A percentile compares a stretch with the other conserved stretches of the same genome.
These are phyloP conservation scores for Candida maesae DNA, from an alignment of 805 yeast species.

Conservation along the genomic window DNA sequence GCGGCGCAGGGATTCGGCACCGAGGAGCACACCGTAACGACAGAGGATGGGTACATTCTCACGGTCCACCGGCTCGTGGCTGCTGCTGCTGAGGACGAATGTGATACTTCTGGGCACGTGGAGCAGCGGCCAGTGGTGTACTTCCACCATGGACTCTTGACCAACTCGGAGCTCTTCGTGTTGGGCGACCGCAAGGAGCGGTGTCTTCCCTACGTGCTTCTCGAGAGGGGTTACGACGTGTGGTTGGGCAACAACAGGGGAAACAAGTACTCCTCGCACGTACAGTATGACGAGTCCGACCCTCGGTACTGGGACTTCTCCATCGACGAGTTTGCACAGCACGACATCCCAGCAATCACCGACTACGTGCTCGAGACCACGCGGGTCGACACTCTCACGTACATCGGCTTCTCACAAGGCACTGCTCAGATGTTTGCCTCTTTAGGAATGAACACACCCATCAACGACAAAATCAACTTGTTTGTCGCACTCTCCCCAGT, in stretches of 20 bases:
- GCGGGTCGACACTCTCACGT: slow-evolving; percentile 42
- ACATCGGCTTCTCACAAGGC: slow-evolving; percentile 92
- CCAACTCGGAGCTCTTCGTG: slow-evolving; percentile 59
- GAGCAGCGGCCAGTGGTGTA: slow-evolving; percentile 47
- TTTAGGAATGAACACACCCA: slow-evolving; percentile 56
- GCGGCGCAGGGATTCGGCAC: slow-evolving; percentile 56
- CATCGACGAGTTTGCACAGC: slow-evolving; percentile 86
- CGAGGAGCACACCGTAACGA: slow-evolving; percentile 64
- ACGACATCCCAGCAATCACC: slow-evolving; percentile 82
- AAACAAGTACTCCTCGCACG: slow-evolving; percentile 70
- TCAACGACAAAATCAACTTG: slow-evolving; percentile 50
- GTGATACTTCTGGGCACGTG: no score
- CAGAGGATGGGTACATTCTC: slow-evolving; percentile 65
- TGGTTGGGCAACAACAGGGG: slow-evolving; percentile 94
- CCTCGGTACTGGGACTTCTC: slow-evolving; percentile 83
- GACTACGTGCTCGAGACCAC: slow-evolving; percentile 63
- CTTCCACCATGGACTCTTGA: slow-evolving; percentile 79
- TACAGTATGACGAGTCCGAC: slow-evolving; percentile 22
- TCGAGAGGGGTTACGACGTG: slow-evolving; percentile 85
- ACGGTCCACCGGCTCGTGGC: slow-evolving; percentile 52
- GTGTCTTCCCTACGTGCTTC: slow-evolving; percentile 66
- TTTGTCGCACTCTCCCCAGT: slow-evolving; percentile 93
- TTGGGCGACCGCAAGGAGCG: slow-evolving; percentile 44
- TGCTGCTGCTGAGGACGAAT: slow-evolving; percentile 24
- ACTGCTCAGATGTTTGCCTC: slow-evolving; percentile 92